Conservation (phyloP, 2,329 filamentous ascomycete species). For the Xylariaceae sp. region DNA sequence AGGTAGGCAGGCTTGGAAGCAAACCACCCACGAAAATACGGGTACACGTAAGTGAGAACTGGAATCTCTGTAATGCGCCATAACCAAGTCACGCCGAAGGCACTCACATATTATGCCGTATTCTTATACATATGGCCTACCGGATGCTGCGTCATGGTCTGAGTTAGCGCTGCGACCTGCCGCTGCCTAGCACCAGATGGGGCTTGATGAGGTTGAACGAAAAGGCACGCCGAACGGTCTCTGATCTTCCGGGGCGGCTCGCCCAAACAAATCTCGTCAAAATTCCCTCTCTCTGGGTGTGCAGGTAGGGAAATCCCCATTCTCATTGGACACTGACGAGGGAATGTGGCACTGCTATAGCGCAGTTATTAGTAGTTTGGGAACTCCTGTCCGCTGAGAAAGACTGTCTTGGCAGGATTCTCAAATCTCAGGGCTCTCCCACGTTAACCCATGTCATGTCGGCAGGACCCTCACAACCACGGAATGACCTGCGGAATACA, state of each 20-base stretch:
- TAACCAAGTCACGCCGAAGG: conserved; percentile 6
- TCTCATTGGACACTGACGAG: background rate
- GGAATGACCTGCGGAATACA: background rate
- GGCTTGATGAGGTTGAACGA: background rate
- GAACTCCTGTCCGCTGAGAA: background rate
- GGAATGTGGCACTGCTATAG: background rate
- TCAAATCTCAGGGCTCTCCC: background rate
- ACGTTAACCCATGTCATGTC: background rate
- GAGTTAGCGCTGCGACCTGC: conserved; percentile 15
- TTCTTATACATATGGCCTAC: background rate
- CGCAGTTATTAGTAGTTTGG: too few relatives aligned
- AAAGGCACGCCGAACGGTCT: conserved; percentile 17
- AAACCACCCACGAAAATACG: background rate
- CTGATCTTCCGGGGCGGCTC: conserved; percentile 22
- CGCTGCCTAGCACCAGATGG: background rate
- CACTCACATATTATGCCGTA: background rate
- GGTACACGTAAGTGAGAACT: background rate
- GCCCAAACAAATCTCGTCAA: background rate
- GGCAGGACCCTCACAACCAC: background rate
- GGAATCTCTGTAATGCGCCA: background rate
- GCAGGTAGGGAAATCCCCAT: background rate
- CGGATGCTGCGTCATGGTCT: conserved; percentile 26
- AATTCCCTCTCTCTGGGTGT: background rate
- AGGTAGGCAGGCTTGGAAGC: background rate
- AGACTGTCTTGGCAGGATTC: background rate